Percentiles rank a stretch among this genome's conserved stretches.
Evolutionary conservation across 176 grass and related monocot species (phyloP).

Genomic region (Panicum miliaceum): DNA sequence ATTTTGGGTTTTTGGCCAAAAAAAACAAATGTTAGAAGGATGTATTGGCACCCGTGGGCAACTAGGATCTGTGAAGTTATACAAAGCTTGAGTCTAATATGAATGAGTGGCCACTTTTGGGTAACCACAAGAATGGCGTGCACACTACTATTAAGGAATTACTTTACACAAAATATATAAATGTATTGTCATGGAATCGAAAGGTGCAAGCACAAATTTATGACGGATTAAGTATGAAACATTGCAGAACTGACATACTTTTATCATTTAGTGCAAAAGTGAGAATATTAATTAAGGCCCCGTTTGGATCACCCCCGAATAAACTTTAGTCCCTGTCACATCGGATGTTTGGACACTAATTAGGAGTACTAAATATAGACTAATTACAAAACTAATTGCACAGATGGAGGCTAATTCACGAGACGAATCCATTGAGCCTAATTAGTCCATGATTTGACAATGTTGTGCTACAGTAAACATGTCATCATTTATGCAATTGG

Average conservation of each 20-base stretch:
- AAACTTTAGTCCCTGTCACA: no score
- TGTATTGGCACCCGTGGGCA: neutral
- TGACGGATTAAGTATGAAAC: neutral
- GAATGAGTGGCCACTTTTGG: neutral
- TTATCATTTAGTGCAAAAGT: neutral
- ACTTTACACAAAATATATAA: neutral
- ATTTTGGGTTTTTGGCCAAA: constrained; percentile 15
- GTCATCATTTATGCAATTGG: no score
- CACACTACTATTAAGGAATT: neutral
- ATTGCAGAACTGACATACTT: neutral
- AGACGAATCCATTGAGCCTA: no score
- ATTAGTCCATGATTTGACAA: no score
- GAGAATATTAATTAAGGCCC: neutral
- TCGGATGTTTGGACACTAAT: no score
- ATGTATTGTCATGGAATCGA: neutral
- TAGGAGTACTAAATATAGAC: no score
- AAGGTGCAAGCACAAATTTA: constrained; percentile 1
- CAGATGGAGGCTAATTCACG: no score
- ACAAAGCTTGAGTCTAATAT: neutral
- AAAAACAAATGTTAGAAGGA: neutral
- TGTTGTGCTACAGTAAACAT: no score
- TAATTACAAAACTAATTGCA: no score
- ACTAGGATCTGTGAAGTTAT: neutral
- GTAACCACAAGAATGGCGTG: neutral
- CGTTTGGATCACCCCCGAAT: no score